phyloP scores from a whole-genome alignment of 225 moss, liverwort and hornwort species.

The Neckera pumila region DNA sequence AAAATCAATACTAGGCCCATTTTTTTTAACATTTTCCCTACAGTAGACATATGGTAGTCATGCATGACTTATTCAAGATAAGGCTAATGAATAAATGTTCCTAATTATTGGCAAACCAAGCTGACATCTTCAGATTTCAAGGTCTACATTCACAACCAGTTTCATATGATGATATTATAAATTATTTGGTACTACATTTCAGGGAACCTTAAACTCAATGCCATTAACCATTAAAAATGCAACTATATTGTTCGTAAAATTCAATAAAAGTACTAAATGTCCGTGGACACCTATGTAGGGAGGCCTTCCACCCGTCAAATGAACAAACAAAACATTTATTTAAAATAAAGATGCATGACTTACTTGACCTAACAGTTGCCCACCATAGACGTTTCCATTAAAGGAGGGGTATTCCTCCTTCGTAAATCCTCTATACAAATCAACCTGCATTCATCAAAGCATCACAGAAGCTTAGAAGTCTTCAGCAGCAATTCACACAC shows the following conservation, averaged over 20 bases:
- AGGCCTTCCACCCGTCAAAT: neutral
- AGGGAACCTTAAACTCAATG: neutral
- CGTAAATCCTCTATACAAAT: conserved; percentile 45
- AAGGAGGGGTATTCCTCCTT: conserved; percentile 37
- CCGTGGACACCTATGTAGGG: neutral
- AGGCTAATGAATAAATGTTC: neutral
- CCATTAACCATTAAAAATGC: neutral
- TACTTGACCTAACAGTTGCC: conserved; percentile 53
- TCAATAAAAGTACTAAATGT: neutral
- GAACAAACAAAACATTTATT: neutral
- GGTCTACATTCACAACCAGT: neutral
- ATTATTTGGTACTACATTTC: neutral
- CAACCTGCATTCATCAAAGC: conserved; percentile 30
- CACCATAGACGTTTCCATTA: conserved; percentile 45
- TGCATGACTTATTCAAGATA: neutral
- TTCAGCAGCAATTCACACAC: neutral
- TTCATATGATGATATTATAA: neutral
- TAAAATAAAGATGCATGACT: neutral
- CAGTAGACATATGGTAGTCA: neutral
- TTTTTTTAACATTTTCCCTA: neutral
- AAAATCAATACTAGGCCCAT: neutral
- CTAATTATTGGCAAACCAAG: neutral
- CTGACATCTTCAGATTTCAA: neutral
- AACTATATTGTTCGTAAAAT: neutral
- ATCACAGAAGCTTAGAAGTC: neutral